Conservation (phyloP, 331 rosid species). For the Malus hybrid region DNA sequence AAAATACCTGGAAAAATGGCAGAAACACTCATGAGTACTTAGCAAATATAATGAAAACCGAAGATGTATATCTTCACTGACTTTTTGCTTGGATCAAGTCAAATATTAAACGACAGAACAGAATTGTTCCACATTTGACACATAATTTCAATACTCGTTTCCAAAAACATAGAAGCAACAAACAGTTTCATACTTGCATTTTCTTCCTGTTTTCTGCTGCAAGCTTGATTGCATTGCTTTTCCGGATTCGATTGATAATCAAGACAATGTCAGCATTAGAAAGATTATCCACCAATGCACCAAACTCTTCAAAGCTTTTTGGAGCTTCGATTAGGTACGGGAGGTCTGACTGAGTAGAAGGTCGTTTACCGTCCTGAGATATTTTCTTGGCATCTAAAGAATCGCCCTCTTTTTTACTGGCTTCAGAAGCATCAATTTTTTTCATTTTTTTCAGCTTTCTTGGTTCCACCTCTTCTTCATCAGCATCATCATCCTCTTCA, state of each 20-base stretch:
- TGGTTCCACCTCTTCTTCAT: constrained; percentile 17
- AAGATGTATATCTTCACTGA: background rate
- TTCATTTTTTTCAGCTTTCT: constrained; percentile 11
- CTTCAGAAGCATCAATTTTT: constrained; percentile 23
- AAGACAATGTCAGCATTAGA: constrained; percentile 52
- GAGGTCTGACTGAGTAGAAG: constrained; percentile 38
- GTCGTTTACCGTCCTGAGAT: constrained; percentile 29
- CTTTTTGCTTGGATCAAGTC: background rate
- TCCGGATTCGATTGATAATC: constrained; percentile 73
- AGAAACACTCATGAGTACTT: constrained; percentile 8
- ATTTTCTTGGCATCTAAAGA: constrained; percentile 32
- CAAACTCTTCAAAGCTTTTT: constrained; percentile 58
- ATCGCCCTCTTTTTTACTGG: constrained; percentile 25
- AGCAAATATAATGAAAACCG: background rate
- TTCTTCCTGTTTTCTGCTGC: constrained; percentile 82
- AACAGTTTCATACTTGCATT: constrained; percentile 63
- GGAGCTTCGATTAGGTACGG: constrained; percentile 94
- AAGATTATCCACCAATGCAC: constrained; percentile 40
- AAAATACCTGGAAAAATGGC: constrained; percentile 58
- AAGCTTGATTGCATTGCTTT: constrained; percentile 72
- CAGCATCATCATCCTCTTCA: constrained; percentile 19
- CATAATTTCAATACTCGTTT: constrained; percentile 1
- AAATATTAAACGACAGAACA: background rate
- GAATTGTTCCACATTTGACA: background rate
- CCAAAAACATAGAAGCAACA: constrained; percentile 1